Percentiles rank a stretch among this genome's conserved stretches.
Conservation (phyloP, 2,329 filamentous ascomycete genomes). For the Diaporthe sp. region DNA sequence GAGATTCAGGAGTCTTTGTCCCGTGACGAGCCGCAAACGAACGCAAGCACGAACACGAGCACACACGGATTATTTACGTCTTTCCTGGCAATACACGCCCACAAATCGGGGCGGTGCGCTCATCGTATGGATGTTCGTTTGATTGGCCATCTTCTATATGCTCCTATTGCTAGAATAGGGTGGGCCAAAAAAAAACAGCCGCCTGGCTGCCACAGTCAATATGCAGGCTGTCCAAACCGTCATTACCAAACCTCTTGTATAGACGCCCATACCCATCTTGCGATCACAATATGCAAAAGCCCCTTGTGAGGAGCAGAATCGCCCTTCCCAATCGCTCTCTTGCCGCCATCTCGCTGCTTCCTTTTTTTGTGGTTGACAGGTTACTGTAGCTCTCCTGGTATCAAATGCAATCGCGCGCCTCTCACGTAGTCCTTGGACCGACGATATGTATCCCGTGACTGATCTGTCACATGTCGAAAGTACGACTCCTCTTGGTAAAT, state of each 20-base stretch:
- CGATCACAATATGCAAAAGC: constrained; percentile 20
- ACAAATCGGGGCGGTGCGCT: background rate
- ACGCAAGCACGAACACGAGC: background rate
- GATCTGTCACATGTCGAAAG: constrained; percentile 9
- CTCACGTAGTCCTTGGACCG: constrained; percentile 13
- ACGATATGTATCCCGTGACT: background rate
- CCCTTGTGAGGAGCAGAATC: background rate
- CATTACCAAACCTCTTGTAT: constrained; percentile 9
- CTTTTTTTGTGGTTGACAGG: background rate
- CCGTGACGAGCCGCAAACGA: background rate
- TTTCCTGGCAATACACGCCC: background rate
- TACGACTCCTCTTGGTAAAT: constrained; percentile 20
- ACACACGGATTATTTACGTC: background rate
- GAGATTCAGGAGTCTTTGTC: background rate
- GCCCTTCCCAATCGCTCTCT: background rate
- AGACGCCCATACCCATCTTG: background rate
- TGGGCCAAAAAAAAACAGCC: background rate
- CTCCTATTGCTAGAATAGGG: background rate
- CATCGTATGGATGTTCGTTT: background rate
- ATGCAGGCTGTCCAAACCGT: constrained; percentile 22
- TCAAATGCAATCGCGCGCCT: constrained; percentile 37
- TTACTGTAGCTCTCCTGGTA: constrained; percentile 30
- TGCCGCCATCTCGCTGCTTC: background rate
- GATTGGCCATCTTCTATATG: constrained; percentile 5
- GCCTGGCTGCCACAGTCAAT: background rate